Conservation (phyloP, 768 basidiomycete genomes). For the Suillus hirtellus region DNA sequence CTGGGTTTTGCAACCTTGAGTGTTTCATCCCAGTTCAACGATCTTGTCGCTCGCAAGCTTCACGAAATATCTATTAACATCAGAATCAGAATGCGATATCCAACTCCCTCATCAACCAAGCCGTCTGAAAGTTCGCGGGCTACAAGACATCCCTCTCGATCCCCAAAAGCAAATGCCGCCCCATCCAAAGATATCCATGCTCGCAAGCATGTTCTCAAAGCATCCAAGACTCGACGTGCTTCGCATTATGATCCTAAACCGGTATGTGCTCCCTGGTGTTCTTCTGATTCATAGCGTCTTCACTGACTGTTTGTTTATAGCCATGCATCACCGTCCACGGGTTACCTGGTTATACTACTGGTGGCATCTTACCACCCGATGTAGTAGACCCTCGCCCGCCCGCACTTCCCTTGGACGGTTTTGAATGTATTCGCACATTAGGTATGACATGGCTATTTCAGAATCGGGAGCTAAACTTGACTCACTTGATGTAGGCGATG, state of each 20-base stretch:
- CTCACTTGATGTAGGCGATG: conserved; percentile 36
- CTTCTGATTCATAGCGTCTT: background rate
- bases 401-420: conserved; percentile 36
- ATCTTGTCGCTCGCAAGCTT: background rate
- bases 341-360: conserved; percentile 11
- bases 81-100: conserved; percentile 8
- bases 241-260: background rate
- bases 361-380: conserved; percentile 18
- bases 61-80: background rate
- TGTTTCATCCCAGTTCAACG: background rate
- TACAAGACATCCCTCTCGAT: conserved; percentile 20
- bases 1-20: background rate
- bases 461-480: background rate
- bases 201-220: conserved; percentile 17
- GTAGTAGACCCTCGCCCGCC: conserved; percentile 40
- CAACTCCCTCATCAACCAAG: conserved; percentile 13
- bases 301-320: conserved; percentile 17
- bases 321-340: conserved; percentile 16
- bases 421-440: conserved; percentile 44
- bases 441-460: conserved; percentile 27
- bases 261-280: background rate
- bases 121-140: conserved; percentile 10
- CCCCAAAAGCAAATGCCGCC: conserved; percentile 2
- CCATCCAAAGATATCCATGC: conserved; percentile 13
- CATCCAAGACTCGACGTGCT: conserved; percentile 3